These are phyloP conservation scores for Sambucus nigra DNA, from an alignment of 129 eudicot species.

Conservation along the genomic window DNA sequence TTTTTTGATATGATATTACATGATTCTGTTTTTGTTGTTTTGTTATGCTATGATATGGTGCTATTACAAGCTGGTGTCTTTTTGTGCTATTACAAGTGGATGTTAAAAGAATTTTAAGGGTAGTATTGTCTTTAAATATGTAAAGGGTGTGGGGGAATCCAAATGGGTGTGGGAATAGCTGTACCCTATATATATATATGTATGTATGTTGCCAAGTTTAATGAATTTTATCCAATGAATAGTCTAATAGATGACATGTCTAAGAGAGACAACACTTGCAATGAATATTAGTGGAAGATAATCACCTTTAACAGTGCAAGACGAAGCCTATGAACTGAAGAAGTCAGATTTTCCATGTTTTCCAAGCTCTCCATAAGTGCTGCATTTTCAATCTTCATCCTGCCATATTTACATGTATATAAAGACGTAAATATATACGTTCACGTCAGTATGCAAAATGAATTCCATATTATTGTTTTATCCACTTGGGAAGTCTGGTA, in stretches of 20 bases:
- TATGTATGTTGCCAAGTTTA: background rate
- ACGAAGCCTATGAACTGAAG: conserved; percentile 62
- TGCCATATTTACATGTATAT: conserved; percentile 19
- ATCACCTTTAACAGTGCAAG: conserved; percentile 64
- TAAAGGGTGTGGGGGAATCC: background rate
- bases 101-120: background rate
- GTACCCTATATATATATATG: too few relatives aligned
- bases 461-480: background rate
- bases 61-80: too few relatives aligned
- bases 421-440: too few relatives aligned
- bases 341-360: conserved; percentile 65
- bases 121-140: background rate
- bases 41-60: too few relatives aligned
- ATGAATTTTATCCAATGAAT: background rate
- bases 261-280: background rate
- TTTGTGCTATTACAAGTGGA: too few relatives aligned
- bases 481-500: background rate
- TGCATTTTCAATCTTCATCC: conserved; percentile 78
- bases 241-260: too few relatives aligned
- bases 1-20: too few relatives aligned
- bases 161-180: background rate
- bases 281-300: background rate
- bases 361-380: conserved; percentile 82
- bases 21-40: too few relatives aligned
- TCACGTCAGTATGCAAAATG: background rate